phyloP scores from a whole-genome alignment of 2,329 filamentous ascomycete species.

The Ophiostoma tasmaniense region DNA sequence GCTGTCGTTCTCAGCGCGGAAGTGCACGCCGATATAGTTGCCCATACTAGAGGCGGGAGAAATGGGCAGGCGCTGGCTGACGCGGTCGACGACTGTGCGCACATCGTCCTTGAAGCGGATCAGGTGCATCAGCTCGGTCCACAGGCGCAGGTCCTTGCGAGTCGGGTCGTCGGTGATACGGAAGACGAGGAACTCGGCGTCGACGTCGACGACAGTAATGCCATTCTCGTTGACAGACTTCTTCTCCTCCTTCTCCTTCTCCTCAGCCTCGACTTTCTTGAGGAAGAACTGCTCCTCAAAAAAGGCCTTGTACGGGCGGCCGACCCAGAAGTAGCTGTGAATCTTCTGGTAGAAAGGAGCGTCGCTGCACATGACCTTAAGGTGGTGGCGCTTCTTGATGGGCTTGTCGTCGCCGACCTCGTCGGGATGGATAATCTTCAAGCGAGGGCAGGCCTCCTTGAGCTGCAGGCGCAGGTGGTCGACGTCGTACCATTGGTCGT shows the following conservation, averaged over 20 bases:
- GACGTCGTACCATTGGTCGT: constrained; percentile 30
- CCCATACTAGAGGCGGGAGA: neutral
- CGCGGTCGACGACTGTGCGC: constrained; percentile 22
- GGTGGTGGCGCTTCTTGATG: constrained; percentile 22
- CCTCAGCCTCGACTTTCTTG: constrained; percentile 11
- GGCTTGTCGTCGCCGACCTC: constrained; percentile 17
- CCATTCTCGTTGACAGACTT: constrained; percentile 16
- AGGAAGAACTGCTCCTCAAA: constrained; percentile 18
- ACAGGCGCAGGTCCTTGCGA: constrained; percentile 26
- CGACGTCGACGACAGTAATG: constrained; percentile 27
- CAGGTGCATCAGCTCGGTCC: constrained; percentile 29
- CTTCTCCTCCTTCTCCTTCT: constrained; percentile 9
- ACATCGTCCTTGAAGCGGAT: constrained; percentile 27
- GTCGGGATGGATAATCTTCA: constrained; percentile 27
- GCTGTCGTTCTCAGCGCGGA: constrained; percentile 30
- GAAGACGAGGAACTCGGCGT: constrained; percentile 28
- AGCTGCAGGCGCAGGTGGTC: constrained; percentile 25
- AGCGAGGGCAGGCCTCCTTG: constrained; percentile 25
- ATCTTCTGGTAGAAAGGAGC: constrained; percentile 24
- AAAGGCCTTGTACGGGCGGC: constrained; percentile 25
- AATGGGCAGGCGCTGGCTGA: constrained; percentile 23
- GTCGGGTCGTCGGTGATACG: constrained; percentile 32
- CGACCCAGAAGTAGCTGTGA: constrained; percentile 28
- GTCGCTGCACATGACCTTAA: constrained; percentile 22
- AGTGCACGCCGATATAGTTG: constrained; percentile 30